Base-by-base conservation (phyloP, 805 yeast genomes). In the Pichia eremophila region DNA sequence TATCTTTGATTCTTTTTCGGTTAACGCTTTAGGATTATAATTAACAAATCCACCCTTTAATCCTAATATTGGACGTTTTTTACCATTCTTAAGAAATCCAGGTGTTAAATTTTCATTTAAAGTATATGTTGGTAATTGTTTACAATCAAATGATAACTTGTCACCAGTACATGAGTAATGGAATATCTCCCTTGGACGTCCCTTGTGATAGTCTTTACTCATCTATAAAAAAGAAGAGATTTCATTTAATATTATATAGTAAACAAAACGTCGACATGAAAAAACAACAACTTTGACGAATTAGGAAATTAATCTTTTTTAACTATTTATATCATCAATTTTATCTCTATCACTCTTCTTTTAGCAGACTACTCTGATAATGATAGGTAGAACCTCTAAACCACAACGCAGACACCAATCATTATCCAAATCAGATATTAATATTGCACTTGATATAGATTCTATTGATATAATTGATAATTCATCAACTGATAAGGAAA, bases 1-100 rank as follows among this genome's bases (percentile, higher is more conserved):
- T 2, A 50, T 41, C 35, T 40, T 47, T 8, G 55, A 50, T 14
- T 46, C 46, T 5, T 19, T 14, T 5, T 22, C 14, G 1, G 39
- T 39, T n/a, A 41, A 44, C 1, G n/a, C 5, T 10, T 27, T 38
- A 6, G 15, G 36, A 10, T 32, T 44, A 25, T 43, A 52, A 18
- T 27, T 14, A 2, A 22, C 10, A 9, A 40, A n/a, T 5, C 50
- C 51, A 3, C 19, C 19, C 4, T 25, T 44, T 10, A 50, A 25
- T 19, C 39, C 19, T 40, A 38, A 39, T 36, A 15, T 18, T 8
- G 2, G 25, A 4, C 11, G 22, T 19, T 19, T 19, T 19, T 19
- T 19, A 19, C 19, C 5, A n/a, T 27, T 15, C 35, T 14, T n/a
- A 38, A 39, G 2, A 17, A 12, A 8, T 17, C 46, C 51, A 18